Conservation (phyloP, 192 early-diverging fungal genomes). For the Entomortierella parvispora region DNA sequence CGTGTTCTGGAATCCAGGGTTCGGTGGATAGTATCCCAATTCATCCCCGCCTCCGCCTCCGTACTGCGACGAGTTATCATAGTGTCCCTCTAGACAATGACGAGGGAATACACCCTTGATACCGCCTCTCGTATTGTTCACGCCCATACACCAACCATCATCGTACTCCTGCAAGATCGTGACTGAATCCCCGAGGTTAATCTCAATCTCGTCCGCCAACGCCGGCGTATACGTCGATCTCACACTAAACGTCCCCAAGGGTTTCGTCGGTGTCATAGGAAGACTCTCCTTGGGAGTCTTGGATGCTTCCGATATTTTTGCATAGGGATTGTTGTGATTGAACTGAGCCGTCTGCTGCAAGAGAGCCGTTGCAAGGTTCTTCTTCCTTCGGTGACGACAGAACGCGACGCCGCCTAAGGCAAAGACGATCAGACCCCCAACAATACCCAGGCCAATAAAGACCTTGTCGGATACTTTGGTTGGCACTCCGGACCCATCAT, state of each 20-base stretch:
- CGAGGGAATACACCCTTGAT: conserved; percentile 65
- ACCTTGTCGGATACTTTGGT: conserved; percentile 26
- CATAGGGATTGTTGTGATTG: conserved; percentile 53
- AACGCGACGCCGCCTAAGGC: conserved; percentile 34
- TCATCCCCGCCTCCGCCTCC: conserved; percentile 10
- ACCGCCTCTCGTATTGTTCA: conserved; percentile 58
- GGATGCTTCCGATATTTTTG: conserved; percentile 22
- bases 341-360: conserved; percentile 48
- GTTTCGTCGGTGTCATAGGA: conserved; percentile 39
- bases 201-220: conserved; percentile 65
- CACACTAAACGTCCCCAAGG: conserved; percentile 57
- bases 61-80: conserved; percentile 21
- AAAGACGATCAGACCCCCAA: conserved; percentile 42
- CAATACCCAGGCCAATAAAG: conserved; percentile 35
- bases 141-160: conserved; percentile 69
- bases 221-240: conserved; percentile 61
- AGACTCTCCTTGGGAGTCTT: conserved; percentile 24
- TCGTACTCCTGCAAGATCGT: conserved; percentile 65
- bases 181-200: conserved; percentile 62
- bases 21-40: conserved; percentile 26
- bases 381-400: conserved; percentile 45
- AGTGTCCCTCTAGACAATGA: conserved; percentile 57
- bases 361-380: conserved; percentile 32
- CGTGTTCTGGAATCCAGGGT: conserved; percentile 29
- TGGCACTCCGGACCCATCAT: too few species aligned